Percentiles rank a stretch among this genome's conserved stretches.
These are phyloP conservation scores for Yamadazyma friedrichii DNA, from an alignment of 1,139 yeast species.

Conservation along the genomic window DNA sequence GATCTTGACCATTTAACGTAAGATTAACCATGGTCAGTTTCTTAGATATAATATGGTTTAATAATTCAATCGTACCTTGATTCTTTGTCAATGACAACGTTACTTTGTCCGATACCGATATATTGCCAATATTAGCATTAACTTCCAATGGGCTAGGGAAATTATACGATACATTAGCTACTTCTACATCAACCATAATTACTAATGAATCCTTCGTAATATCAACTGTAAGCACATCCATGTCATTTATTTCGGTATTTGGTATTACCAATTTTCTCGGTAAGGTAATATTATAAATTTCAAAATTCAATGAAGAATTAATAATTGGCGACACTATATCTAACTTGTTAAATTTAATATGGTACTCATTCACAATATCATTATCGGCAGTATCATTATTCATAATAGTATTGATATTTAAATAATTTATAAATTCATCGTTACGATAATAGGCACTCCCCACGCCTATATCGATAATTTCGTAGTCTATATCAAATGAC, in stretches of 20 bases:
- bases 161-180: conserved; percentile 1
- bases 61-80: conserved; percentile 1
- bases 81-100: not conserved
- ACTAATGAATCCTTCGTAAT: not conserved
- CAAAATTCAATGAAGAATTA: conserved; percentile 2
- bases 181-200: conserved; percentile 5
- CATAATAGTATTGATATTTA: not conserved
- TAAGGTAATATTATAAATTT: conserved; percentile 1
- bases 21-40: not conserved
- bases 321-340: conserved; percentile 2
- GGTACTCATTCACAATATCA: not conserved
- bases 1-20: too few relatives aligned
- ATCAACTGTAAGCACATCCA: not conserved
- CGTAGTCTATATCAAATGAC: conserved; percentile 2
- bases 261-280: conserved; percentile 1
- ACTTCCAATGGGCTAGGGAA: conserved; percentile 1
- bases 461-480: not conserved
- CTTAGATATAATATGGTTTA: conserved; percentile 6
- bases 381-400: not conserved
- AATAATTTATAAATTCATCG: not conserved
- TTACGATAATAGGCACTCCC: conserved; percentile 1
- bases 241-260: conserved; percentile 1
- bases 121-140: not conserved
- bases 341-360: not conserved
- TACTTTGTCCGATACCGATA: conserved; percentile 1